Conservation (phyloP, 768 basidiomycete species). For the Boletus insuetus region DNA sequence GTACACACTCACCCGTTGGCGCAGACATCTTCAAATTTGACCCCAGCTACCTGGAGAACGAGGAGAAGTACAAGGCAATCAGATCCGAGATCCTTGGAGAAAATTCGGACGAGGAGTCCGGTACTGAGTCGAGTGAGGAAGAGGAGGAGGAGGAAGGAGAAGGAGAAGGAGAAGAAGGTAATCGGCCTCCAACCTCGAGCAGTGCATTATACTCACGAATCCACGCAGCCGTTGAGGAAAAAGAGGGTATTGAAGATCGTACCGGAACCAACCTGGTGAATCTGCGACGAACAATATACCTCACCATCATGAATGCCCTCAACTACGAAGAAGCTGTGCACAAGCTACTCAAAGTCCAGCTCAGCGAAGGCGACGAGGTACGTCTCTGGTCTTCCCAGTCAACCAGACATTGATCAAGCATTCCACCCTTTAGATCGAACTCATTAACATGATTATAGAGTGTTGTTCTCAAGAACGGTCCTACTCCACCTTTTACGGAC, state of each 20-base stretch:
- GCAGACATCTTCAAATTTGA: conserved; percentile 95
- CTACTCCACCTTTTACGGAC: conserved; percentile 95
- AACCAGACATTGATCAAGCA: not conserved
- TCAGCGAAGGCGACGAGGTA: conserved; percentile 94
- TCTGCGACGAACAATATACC: conserved; percentile 87
- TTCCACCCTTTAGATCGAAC: conserved; percentile 64
- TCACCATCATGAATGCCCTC: conserved; percentile 98
- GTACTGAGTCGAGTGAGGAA: conserved; percentile 61
- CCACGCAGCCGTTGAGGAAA: conserved; percentile 61
- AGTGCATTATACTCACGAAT: conserved; percentile 28
- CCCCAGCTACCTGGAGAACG: conserved; percentile 82
- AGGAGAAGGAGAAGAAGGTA: conserved; percentile 44
- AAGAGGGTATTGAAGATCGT: conserved; percentile 88
- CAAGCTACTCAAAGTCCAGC: conserved; percentile 90
- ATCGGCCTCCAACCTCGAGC: not conserved
- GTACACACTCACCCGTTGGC: conserved; percentile 7
- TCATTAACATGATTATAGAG: conserved; percentile 98
- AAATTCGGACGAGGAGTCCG: conserved; percentile 71
- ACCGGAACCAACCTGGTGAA: conserved; percentile 97
- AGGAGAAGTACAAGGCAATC: conserved; percentile 90
- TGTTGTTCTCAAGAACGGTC: conserved; percentile 99
- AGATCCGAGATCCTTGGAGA: conserved; percentile 94
- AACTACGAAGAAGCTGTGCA: conserved; percentile 99
- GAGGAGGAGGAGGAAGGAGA: conserved; percentile 48
- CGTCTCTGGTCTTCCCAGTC: conserved; percentile 12